Evolutionary conservation across 768 basidiomycete species (phyloP), one percentile per base, ranked within the genome.

Genomic region (Mycena albidolilacea): DNA sequence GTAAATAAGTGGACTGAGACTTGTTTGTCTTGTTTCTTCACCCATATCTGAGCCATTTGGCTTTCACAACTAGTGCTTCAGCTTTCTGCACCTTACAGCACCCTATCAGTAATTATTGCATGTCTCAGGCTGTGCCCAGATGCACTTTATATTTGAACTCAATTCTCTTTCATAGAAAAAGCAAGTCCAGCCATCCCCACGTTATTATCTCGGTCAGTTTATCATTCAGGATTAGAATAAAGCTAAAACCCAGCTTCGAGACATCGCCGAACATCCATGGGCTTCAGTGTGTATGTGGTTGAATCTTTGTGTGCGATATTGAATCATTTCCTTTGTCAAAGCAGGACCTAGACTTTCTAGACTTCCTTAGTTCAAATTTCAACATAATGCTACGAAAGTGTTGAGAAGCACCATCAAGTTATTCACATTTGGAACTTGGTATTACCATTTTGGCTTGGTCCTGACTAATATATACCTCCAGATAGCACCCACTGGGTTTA

Each of bases 341-440:
- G 46, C 46, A 48, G 46, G 46, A 48, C 46, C n/a, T 48, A 48
- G 46, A 48, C 46, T 48, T 48, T 48, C 46, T 48, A 48, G 46
- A 48, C 46, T 19, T 48, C 46, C 46, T 48, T 48, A 48, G 46
- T 48, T 48, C 46, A 48, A 48, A 48, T 48, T 48, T 14, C 46
- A 48, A 48, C 46, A 48, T 48, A 48, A 48, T 48, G 46, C 46
- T 48, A 8, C 46, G 15, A 48, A 48, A 48, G 4, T 48, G 46
- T 48, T 48, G 46, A 48, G 46, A 15, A 48, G 8, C 7, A 7
- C 15, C 8, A 8, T 48, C 7, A 48, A 48, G 46, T 48, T 48
- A 48, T 48, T 48, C 46, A 48, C 14, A 48, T 48, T 48, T 48
- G 46, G 46, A 48, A 48, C 46, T 48, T 14, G 46, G 46, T 19